Evolutionary conservation across 2,329 filamentous ascomycete genomes (phyloP).

Genomic region (Ceratocystis albifundus): DNA sequence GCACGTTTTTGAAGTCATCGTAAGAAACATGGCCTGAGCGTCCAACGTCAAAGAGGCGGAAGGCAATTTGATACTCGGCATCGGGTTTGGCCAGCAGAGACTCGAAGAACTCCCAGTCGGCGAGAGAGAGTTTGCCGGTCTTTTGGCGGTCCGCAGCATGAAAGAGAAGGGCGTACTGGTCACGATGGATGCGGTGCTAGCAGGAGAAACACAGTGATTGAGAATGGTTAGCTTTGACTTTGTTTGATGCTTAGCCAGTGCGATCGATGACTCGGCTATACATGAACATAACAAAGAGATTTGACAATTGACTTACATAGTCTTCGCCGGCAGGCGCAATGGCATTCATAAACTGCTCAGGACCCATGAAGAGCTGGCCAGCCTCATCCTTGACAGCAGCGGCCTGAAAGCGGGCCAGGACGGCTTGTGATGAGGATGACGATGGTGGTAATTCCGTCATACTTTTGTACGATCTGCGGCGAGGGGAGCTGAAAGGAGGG

Average conservation of each 20-base stretch:
- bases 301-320: constrained; percentile 55
- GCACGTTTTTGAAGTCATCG: constrained; percentile 72
- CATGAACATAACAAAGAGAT: neutral
- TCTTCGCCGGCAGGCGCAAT: constrained; percentile 79
- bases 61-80: constrained; percentile 97
- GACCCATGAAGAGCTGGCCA: constrained; percentile 68
- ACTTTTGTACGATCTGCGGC: neutral
- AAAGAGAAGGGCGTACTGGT: constrained; percentile 92
- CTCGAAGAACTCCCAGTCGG: constrained; percentile 88
- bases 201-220: neutral
- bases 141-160: constrained; percentile 71
- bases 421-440: constrained; percentile 14
- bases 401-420: constrained; percentile 59
- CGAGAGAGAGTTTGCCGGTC: constrained; percentile 60
- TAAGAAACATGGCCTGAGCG: constrained; percentile 78
- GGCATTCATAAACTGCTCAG: constrained; percentile 81
- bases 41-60: constrained; percentile 85
- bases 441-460: constrained; percentile 10
- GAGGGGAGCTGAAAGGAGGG: neutral
- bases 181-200: constrained; percentile 94
- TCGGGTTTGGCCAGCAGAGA: constrained; percentile 88
- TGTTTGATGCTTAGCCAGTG: neutral
- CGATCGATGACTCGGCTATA: neutral
- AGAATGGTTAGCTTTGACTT: neutral
- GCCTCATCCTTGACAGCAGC: constrained; percentile 65